Evolutionary conservation across 257 asterid genomes (phyloP).

Genomic region (Voacanga thouarsii): DNA sequence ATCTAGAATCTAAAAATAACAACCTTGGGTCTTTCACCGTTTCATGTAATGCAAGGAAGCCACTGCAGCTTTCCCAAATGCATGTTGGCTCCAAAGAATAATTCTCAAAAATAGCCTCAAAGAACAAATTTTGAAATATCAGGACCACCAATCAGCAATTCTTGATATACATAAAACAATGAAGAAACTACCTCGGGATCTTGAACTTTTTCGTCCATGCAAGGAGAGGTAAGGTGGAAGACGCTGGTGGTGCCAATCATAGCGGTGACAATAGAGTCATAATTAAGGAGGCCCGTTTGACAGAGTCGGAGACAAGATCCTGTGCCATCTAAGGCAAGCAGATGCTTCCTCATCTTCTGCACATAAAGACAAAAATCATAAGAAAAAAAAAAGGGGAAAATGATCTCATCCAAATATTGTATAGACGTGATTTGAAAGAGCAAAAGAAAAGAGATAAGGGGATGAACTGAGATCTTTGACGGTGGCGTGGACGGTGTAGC

Average conservation of each 20-base stretch:
- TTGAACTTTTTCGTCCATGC: constrained; percentile 49
- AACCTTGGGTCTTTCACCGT: not conserved
- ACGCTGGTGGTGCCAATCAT: constrained; percentile 57
- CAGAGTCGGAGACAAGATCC: constrained; percentile 63
- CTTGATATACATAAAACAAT: not conserved
- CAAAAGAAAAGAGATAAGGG: not conserved
- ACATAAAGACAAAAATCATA: not conserved
- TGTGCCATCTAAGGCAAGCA: constrained; percentile 62
- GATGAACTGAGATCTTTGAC: constrained; percentile 52
- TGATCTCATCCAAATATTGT: not conserved
- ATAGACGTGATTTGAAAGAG: not conserved
- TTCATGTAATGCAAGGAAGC: not conserved
- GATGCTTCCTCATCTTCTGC: constrained; percentile 74
- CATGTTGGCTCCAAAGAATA: not conserved
- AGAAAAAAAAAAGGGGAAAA: not conserved
- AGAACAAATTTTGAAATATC: not conserved
- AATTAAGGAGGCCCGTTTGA: constrained; percentile 65
- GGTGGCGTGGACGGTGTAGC: constrained; percentile 92
- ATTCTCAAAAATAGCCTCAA: not conserved
- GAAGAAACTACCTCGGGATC: constrained; percentile 62
- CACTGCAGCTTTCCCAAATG: not conserved
- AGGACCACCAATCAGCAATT: not conserved
- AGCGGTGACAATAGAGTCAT: constrained; percentile 59
- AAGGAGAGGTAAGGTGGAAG: constrained; percentile 77
- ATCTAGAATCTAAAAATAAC: not conserved